These are phyloP conservation scores for Candida silvatica DNA, from an alignment of 805 yeast species.

Conservation along the genomic window DNA sequence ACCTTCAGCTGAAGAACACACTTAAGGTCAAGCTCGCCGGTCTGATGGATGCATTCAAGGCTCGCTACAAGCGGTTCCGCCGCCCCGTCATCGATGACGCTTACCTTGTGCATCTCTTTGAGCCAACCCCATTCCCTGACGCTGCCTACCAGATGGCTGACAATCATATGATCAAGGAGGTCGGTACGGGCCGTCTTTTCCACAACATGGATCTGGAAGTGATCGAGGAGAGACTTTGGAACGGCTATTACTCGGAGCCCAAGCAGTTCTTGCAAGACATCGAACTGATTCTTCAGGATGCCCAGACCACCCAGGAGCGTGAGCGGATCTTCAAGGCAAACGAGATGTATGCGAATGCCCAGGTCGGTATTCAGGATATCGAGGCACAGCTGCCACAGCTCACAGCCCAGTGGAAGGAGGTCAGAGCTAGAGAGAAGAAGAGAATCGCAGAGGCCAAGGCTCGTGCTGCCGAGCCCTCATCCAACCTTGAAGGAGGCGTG, in stretches of 20 bases:
- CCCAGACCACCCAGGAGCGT: constrained; percentile 67
- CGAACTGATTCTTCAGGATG: constrained; percentile 74
- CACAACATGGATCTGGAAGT: constrained; percentile 90
- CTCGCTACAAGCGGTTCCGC: constrained; percentile 78
- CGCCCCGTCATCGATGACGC: constrained; percentile 85
- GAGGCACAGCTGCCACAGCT: constrained; percentile 56
- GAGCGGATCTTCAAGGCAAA: constrained; percentile 77
- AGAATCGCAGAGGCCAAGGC: constrained; percentile 35
- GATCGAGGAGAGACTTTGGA: constrained; percentile 93
- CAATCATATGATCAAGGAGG: constrained; percentile 78
- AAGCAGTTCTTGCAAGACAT: constrained; percentile 81
- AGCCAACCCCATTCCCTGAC: constrained; percentile 35
- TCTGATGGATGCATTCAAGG: constrained; percentile 82
- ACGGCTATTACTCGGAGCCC: constrained; percentile 91
- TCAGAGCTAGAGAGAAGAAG: constrained; percentile 55
- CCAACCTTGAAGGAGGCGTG: not conserved
- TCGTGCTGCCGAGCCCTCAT: no score
- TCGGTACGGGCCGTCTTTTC: constrained; percentile 60
- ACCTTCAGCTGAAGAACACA: constrained; percentile 76
- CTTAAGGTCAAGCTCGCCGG: constrained; percentile 81
- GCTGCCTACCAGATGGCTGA: constrained; percentile 41
- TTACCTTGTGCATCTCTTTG: constrained; percentile 68
- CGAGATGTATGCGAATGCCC: constrained; percentile 95
- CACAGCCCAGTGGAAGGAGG: constrained; percentile 63
- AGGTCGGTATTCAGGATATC: constrained; percentile 90